phyloP scores from a whole-genome alignment of 768 basidiomycete species.

The Paxillus ammoniavirescens region DNA sequence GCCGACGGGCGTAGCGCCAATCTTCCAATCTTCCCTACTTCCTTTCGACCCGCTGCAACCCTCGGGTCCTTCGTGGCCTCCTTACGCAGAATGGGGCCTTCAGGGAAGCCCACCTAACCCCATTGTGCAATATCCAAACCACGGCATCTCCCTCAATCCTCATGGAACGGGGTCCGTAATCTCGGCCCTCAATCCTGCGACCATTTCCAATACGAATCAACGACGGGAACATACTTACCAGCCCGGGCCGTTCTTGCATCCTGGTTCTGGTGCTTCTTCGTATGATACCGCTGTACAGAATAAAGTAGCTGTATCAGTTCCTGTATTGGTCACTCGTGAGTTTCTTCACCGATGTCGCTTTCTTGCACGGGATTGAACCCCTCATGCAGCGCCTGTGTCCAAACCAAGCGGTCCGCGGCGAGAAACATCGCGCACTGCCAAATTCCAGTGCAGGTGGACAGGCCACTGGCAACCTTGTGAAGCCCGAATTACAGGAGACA shows the following conservation, averaged over 20 bases:
- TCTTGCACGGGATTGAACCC: conserved; percentile 3
- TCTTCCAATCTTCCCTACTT: not conserved
- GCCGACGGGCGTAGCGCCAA: not conserved
- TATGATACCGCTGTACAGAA: not conserved
- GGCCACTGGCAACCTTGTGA: conserved; percentile 7
- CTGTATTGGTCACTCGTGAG: conserved; percentile 14
- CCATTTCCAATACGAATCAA: not conserved
- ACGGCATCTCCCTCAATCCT: not conserved
- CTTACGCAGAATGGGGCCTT: conserved; percentile 1
- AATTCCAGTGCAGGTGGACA: conserved; percentile 23
- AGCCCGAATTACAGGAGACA: conserved; percentile 16
- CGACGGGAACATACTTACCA: not conserved
- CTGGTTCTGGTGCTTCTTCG: not conserved
- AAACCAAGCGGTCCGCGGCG: conserved; percentile 10
- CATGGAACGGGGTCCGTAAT: not conserved
- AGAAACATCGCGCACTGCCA: conserved; percentile 2
- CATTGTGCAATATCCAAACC: not conserved
- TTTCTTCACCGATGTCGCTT: not conserved
- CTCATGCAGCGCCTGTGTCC: conserved; percentile 6
- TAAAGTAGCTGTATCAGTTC: not conserved
- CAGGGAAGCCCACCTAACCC: not conserved
- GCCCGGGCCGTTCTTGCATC: not conserved
- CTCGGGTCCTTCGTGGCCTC: not conserved
- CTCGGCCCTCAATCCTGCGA: not conserved
- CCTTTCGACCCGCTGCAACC: not conserved